Evolutionary conservation across 495 filamentous ascomycete genomes (phyloP).

Genomic region (Aspergillus sparsus): DNA sequence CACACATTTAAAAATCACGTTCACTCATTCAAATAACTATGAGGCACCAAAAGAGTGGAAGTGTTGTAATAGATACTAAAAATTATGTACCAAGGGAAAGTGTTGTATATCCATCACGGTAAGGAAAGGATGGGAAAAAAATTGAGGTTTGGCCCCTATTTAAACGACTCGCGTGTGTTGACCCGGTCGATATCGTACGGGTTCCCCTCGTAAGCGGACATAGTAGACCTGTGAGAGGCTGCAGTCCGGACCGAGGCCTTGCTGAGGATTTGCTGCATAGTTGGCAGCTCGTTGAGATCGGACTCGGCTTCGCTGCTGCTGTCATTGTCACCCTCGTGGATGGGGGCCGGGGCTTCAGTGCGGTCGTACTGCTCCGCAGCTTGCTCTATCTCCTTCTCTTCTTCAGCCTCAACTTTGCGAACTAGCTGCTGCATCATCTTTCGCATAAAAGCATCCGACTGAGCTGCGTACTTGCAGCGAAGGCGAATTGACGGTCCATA

Average conservation of each 20-base stretch:
- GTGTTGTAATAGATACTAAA: slow-evolving; percentile 24
- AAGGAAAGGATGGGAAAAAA: background rate
- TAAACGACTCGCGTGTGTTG: slow-evolving; percentile 48
- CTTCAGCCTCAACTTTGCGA: slow-evolving; percentile 21
- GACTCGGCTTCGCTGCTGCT: slow-evolving; percentile 31
- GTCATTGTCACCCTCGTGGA: slow-evolving; percentile 28
- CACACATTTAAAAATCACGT: slow-evolving; percentile 16
- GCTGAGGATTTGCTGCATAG: slow-evolving; percentile 35
- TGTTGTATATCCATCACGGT: background rate
- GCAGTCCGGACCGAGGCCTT: slow-evolving; percentile 37
- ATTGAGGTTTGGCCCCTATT: slow-evolving; percentile 15
- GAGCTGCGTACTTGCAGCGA: slow-evolving; percentile 72
- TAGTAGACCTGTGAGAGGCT: slow-evolving; percentile 26
- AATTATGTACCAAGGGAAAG: slow-evolving; percentile 23
- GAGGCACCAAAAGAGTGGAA: background rate
- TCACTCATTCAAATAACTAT: slow-evolving; percentile 12
- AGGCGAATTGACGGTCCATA: slow-evolving; percentile 67
- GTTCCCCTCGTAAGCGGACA: slow-evolving; percentile 44
- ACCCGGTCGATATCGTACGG: slow-evolving; percentile 50
- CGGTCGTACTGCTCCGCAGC: slow-evolving; percentile 33
- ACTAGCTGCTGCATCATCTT: slow-evolving; percentile 39
- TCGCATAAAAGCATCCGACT: slow-evolving; percentile 51
- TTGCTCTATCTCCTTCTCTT: slow-evolving; percentile 13
- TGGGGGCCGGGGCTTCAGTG: slow-evolving; percentile 41
- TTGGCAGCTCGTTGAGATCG: slow-evolving; percentile 22